Base-by-base conservation (phyloP, 2,329 filamentous ascomycete genomes). In the Metarhizium anisopliae region DNA sequence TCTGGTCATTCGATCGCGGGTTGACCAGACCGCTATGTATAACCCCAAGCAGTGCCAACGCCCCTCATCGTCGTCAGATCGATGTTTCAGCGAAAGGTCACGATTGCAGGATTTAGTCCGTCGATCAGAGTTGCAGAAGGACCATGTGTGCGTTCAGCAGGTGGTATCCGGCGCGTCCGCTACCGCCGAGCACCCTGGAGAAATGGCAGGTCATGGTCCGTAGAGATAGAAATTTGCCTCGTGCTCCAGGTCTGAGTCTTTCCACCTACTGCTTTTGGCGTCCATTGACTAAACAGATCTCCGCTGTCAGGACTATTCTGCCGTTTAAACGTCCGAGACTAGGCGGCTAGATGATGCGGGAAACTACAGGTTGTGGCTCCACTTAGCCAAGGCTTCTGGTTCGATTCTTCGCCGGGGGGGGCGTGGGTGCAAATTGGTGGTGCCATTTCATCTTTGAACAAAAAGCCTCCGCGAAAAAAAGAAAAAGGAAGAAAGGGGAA, bases 121-220 rank as follows among this genome's bases (percentile, higher is more conserved):
- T 35, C 29, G 42, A 47, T 53, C 51, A 42, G 29, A 38, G 43
- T n/a, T 53, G 16, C 42, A 47, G 29, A 47, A 47, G 30, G 30
- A 45, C 40, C 6, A 25, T 18, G 29, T 53, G 30, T 47, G 30
- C 18, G 18, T 47, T 47, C 10, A 53, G 51, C 51, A 53, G 51
- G 51, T 47, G 51, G 42, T 53, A 53, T 36, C 51, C 42, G 51
- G 51, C 40, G 42, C 40, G 51, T 53, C 40, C 30, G 51, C 42
- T 36, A 14, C 51, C 29, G 51, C 51, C 29, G 2, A 47, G 25
- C 43, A 25, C 42, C 51, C 30, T 36, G 11, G n/a, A 47, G 45
- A 32, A 53, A 18, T 47, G 29, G 25, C 20, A 53, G 20, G 40
- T 16, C 11, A 16, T 53, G 25, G 42, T 35, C 51, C 40, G 32